Percentiles rank a stretch among this genome's conserved stretches.
These are phyloP conservation scores for Aspergillus aculeatinus DNA, from an alignment of 2,329 filamentous ascomycete genomes.

Conservation along the genomic window DNA sequence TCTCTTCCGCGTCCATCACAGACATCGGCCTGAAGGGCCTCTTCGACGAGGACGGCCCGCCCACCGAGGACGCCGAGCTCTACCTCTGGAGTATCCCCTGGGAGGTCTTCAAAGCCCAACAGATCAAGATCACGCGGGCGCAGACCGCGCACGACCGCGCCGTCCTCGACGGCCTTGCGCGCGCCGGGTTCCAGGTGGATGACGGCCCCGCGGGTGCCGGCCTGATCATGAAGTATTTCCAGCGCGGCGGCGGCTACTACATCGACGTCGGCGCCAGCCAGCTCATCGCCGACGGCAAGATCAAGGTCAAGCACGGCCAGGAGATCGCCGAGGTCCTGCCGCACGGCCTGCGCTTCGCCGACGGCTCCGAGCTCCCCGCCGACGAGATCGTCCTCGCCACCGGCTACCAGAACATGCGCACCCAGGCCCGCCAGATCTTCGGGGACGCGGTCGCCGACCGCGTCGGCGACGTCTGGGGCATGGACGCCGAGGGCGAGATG, in stretches of 20 bases:
- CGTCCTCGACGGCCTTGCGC: constrained; percentile 48
- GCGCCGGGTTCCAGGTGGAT: constrained; percentile 62
- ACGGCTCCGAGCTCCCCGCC: constrained; percentile 59
- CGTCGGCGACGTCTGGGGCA: constrained; percentile 62
- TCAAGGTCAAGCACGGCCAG: constrained; percentile 64
- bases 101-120: constrained; percentile 60
- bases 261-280: constrained; percentile 65
- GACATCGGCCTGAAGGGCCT: constrained; percentile 55
- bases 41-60: constrained; percentile 52
- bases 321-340: constrained; percentile 57
- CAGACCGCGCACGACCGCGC: constrained; percentile 37
- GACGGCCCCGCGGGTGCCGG: constrained; percentile 57
- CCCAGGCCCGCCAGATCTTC: constrained; percentile 60
- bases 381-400: constrained; percentile 63
- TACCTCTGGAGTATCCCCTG: constrained; percentile 58
- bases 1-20: constrained; percentile 55
- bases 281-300: constrained; percentile 63
- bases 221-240: constrained; percentile 62
- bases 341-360: constrained; percentile 52
- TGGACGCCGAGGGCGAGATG: constrained; percentile 57
- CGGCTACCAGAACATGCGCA: constrained; percentile 67
- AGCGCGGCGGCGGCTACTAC: constrained; percentile 68
- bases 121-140: constrained; percentile 47
- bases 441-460: constrained; percentile 61
- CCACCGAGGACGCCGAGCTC: constrained; percentile 66